Conservation (phyloP, 2,329 filamentous ascomycete species). For the Lachnellula hyalina region DNA sequence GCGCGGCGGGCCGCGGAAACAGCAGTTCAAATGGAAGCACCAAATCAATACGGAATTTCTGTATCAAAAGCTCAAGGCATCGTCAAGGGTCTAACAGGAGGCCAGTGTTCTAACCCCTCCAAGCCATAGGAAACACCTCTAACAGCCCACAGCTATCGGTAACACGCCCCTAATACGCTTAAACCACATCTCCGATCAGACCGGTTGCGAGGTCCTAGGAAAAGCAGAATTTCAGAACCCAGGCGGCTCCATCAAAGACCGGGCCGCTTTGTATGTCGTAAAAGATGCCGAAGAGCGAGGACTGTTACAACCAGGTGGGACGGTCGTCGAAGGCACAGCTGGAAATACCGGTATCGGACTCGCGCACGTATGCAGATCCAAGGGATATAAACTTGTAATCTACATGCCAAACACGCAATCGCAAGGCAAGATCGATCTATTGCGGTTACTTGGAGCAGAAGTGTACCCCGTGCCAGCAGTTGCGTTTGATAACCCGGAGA, state of each 20-base stretch:
- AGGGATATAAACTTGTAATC: conserved; percentile 92
- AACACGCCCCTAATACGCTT: conserved; percentile 93
- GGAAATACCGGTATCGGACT: conserved; percentile 98
- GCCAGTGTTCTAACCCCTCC: conserved; percentile 36
- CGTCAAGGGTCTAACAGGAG: conserved; percentile 62
- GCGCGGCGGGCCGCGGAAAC: conserved; percentile 44
- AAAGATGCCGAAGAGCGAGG: conserved; percentile 88
- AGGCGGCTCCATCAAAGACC: conserved; percentile 92
- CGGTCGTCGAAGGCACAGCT: conserved; percentile 93
- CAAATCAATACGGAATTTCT: conserved; percentile 51
- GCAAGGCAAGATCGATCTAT: conserved; percentile 92
- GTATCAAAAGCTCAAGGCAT: conserved; percentile 63
- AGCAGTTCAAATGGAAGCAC: conserved; percentile 40
- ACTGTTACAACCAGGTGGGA: conserved; percentile 76
- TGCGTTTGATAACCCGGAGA: conserved; percentile 87
- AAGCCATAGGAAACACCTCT: conserved; percentile 1
- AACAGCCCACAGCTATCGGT: conserved; percentile 67
- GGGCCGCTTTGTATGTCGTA: conserved; percentile 89
- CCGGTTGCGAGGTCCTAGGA: conserved; percentile 88
- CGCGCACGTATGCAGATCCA: conserved; percentile 88
- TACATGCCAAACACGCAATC: conserved; percentile 99
- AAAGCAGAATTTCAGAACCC: conserved; percentile 99
- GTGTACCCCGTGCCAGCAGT: conserved; percentile 95
- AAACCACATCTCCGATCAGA: conserved; percentile 81
- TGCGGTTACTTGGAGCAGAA: conserved; percentile 86